Conservation (phyloP, 2,329 filamentous ascomycete species). For the Boeremia lycopersici region DNA sequence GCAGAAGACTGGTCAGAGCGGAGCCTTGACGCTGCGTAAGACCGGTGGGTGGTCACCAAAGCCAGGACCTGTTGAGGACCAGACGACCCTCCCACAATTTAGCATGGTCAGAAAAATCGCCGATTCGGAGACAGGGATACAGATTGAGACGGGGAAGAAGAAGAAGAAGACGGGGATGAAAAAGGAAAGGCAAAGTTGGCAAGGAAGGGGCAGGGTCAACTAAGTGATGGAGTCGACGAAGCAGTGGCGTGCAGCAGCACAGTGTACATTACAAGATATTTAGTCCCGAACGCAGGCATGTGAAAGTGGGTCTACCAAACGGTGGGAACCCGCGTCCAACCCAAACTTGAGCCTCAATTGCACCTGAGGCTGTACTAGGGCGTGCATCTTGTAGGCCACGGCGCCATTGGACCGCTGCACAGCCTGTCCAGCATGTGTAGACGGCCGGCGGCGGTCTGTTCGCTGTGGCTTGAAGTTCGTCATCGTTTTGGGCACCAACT, state of each 20-base stretch:
- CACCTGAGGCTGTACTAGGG: neutral
- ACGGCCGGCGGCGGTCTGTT: neutral
- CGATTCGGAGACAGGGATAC: no score
- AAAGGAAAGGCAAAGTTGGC: neutral
- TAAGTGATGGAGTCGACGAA: neutral
- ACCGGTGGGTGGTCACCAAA: no score
- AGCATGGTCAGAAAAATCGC: no score
- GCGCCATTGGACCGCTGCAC: neutral
- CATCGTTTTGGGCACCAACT: constrained; percentile 13
- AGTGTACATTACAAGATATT: neutral
- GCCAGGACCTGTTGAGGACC: no score
- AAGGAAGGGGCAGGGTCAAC: neutral
- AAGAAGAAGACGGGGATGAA: neutral
- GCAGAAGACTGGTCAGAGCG: neutral
- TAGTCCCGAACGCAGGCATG: neutral
- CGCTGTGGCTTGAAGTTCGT: constrained; percentile 8
- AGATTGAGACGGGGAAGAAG: neutral
- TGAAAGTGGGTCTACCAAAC: constrained; percentile 14
- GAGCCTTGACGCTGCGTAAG: no score
- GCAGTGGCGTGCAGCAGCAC: neutral
- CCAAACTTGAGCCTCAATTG: neutral
- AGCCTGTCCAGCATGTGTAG: no score
- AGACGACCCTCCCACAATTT: no score
- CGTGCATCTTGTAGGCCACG: neutral
- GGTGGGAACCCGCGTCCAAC: neutral